Evolutionary conservation across 345 rosid species (phyloP).

Genomic region (Kandelia obovata): DNA sequence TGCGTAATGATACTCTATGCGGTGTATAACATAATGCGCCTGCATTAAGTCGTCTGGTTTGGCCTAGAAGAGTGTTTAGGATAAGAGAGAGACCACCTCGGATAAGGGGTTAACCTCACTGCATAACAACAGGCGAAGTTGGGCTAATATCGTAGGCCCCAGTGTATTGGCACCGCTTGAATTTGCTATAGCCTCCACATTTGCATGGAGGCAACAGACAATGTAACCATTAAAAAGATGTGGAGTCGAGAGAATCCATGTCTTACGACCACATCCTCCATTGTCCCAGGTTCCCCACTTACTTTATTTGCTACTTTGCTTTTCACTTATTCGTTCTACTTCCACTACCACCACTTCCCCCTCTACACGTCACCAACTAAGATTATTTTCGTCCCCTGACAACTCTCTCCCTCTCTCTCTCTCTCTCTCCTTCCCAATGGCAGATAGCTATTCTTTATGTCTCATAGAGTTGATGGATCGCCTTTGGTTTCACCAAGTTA

Average conservation of each 20-base stretch:
- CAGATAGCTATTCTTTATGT: slow-evolving; percentile 27
- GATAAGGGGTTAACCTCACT: not conserved
- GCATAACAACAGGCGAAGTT: too few relatives aligned
- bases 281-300: slow-evolving; percentile 16
- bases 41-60: too few relatives aligned
- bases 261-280: slow-evolving; percentile 22
- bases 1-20: rapidly evolving
- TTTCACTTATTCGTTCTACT: slow-evolving; percentile 11
- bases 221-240: not conserved
- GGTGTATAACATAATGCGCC: too few relatives aligned
- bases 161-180: not conserved
- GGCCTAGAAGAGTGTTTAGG: too few relatives aligned
- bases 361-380: not conserved
- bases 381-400: not conserved
- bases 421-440: slow-evolving; percentile 26
- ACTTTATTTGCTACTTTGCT: slow-evolving; percentile 12
- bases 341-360: slow-evolving; percentile 22
- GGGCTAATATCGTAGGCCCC: slow-evolving; percentile 2
- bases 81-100: too few relatives aligned
- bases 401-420: slow-evolving; percentile 4
- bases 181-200: not conserved
- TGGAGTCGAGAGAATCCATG: slow-evolving; percentile 15
- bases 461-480: slow-evolving; percentile 49
- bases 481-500: slow-evolving; percentile 55
- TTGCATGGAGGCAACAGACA: too few relatives aligned